Evolutionary conservation across 2,329 filamentous ascomycete species (phyloP).

Genomic region (Trichoderma afroharzianum): DNA sequence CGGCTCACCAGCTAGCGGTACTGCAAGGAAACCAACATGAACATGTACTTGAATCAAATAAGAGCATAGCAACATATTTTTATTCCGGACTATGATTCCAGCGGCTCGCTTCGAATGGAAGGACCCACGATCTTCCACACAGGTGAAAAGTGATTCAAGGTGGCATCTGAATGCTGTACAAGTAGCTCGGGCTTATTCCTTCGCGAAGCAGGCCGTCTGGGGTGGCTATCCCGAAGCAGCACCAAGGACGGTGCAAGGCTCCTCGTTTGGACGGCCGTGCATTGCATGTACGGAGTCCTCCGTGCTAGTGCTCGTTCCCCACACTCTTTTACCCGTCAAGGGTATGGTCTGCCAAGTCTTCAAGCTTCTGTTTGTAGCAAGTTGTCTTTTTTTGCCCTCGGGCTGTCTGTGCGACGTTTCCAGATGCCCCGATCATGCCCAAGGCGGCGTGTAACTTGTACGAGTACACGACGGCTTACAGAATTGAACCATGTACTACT

Average conservation of each 20-base stretch:
- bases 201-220: constrained; percentile 7
- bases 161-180: background rate
- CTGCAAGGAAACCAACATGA: background rate
- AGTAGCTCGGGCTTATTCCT: constrained; percentile 8
- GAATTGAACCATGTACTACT: background rate
- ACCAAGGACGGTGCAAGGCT: constrained; percentile 8
- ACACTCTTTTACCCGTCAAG: constrained; percentile 7
- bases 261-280: constrained; percentile 12
- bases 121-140: constrained; percentile 4
- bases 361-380: background rate
- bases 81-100: background rate
- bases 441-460: background rate
- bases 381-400: background rate
- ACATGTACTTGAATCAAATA: background rate
- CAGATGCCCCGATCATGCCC: background rate
- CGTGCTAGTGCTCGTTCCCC: constrained; percentile 2
- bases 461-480: background rate
- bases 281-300: constrained; percentile 13
- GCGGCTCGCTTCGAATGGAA: background rate
- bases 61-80: background rate
- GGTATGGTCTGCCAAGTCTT: constrained; percentile 1
- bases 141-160: background rate
- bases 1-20: background rate
- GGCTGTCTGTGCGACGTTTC: background rate
- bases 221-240: constrained; percentile 11